A percentile compares a stretch with the other conserved stretches of the same genome.
Conservation (phyloP, 1,284 basidiomycete genomes). For the Moesziomyces globuligerus region DNA sequence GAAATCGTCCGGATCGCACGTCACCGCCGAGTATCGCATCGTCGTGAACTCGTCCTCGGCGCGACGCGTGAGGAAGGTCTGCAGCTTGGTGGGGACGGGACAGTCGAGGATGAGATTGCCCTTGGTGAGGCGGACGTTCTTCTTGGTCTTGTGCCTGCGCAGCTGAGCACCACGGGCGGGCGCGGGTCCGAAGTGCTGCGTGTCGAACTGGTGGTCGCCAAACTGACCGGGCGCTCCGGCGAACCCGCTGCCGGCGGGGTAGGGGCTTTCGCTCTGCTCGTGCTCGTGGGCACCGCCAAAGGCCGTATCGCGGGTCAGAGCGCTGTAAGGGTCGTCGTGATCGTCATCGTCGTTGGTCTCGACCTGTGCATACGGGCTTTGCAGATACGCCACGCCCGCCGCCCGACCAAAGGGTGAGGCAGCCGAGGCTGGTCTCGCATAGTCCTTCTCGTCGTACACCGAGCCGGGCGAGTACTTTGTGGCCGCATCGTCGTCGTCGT, state of each 20-base stretch:
- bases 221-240: slow-evolving; percentile 2
- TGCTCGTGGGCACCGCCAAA: slow-evolving; percentile 14
- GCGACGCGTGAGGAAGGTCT: slow-evolving; percentile 77
- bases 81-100: slow-evolving; percentile 66
- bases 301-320: slow-evolving; percentile 25
- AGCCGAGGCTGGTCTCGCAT: slow-evolving; percentile 2
- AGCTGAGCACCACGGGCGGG: slow-evolving; percentile 61
- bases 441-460: slow-evolving; percentile 43
- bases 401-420: slow-evolving; percentile 21
- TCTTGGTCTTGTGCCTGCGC: slow-evolving; percentile 68
- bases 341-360: slow-evolving; percentile 19
- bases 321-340: slow-evolving; percentile 19
- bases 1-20: slow-evolving; percentile 81
- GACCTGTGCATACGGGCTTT: slow-evolving; percentile 34
- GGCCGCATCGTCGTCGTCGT: slow-evolving; percentile 31
- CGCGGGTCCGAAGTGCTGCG: slow-evolving; percentile 65
- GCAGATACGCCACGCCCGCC: slow-evolving; percentile 17
- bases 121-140: slow-evolving; percentile 65
- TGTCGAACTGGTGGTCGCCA: slow-evolving; percentile 46
- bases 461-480: slow-evolving; percentile 38
- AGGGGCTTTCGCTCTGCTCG: slow-evolving; percentile 4
- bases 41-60: slow-evolving; percentile 85
- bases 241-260: slow-evolving; percentile 7
- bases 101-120: slow-evolving; percentile 68
- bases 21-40: slow-evolving; percentile 70